Base-by-base conservation (phyloP, 2,329 filamentous ascomycete species). In the Pyricularia grisea region DNA sequence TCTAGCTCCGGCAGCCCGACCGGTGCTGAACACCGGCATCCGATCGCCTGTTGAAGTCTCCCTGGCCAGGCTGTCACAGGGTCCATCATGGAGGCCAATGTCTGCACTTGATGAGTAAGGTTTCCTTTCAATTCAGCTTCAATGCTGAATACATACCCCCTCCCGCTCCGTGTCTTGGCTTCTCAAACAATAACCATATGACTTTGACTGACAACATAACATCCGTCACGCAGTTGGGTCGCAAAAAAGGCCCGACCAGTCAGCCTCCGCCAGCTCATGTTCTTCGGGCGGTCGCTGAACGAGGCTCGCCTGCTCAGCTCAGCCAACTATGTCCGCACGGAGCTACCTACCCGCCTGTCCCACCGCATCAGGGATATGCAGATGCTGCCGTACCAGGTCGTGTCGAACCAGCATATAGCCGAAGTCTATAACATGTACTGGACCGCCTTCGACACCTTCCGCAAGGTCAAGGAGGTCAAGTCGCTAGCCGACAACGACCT, bases 321-420 rank as follows among this genome's bases (percentile, higher is more conserved):
- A 63, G 95, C 95, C 71, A 99, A 99, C 80, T 99, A 99, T 83
- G 94, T 98, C 68, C 91, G 95, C 70, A 93, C 93, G 5, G 95
- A 99, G 81, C 87, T 99, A 68, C 94, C 94, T 7, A 95, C 92
- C 73, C 94, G 93, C 73, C 88, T 98, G 73, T 93, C 94, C 23
- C 95, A 99, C 79, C 92, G 95, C 42, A 89, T 99, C 72, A 92
- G 96, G 70, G 94, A 99, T 78, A 98, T 99, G 87, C 95, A 99
- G 79, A 94, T 92, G 72, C 84, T 99, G 60, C 95, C 95, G 23
- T 99, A 97, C 77, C 92, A 95, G 55, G 94, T 98, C 68, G 92
- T 98, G 66, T 94, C 92, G n/a, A 99, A 99, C 75, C 88, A 88
- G 7, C 93, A 99, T 78, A 92, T 99, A 71, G 93, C 92, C 76